Evolutionary conservation across 345 rosid genomes (phyloP), one percentile per base, ranked within the genome.

Genomic region (Salix purpurea): DNA sequence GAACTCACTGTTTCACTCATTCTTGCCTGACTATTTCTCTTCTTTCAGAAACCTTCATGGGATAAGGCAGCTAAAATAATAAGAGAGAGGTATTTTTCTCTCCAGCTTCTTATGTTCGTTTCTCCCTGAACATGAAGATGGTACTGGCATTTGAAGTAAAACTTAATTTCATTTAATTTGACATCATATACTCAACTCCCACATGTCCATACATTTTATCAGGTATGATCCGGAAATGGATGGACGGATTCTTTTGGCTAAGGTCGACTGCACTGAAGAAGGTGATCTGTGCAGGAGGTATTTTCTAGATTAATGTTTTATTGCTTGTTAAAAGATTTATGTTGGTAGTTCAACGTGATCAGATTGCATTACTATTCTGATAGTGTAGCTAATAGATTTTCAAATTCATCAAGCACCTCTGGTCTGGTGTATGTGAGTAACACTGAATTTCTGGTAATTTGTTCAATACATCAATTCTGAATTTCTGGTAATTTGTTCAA

Each of bases 141-240:
- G 61, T 2, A 12, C 28, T 13, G 23, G 23, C 62, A 58, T 58
- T 58, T 58, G 62, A 58, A 10, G 62, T 58, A 10, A 58, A 34
- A 58, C 10, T 58, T 42, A 42, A 42, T 42, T 11, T 42, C 46
- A 42, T 10, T 15, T 36, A 44, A 75, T 79, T 70, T 67, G 58
- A 62, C 23, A 46, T 37, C 26, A 21, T 71, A 44, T 75, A 40
- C 76, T 18, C 62, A 60, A 48, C 65, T 72, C 74, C 80, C 65
- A 71, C 64, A 60, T 65, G 60, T 30, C 34, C 48, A 40, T 39
- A 74, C 74, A 37, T 71, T 64, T 77, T 74, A 46, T 66, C 80
- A 96, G 99, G 86, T 96, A 96, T 87, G 97, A 94, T 85, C 95
- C 94, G 32, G 97, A 96, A 83, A 75, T 84, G 28, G 98, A 96